These are phyloP conservation scores for Aspergillus homomorphus DNA, from an alignment of 495 filamentous ascomycete species.

Conservation along the genomic window DNA sequence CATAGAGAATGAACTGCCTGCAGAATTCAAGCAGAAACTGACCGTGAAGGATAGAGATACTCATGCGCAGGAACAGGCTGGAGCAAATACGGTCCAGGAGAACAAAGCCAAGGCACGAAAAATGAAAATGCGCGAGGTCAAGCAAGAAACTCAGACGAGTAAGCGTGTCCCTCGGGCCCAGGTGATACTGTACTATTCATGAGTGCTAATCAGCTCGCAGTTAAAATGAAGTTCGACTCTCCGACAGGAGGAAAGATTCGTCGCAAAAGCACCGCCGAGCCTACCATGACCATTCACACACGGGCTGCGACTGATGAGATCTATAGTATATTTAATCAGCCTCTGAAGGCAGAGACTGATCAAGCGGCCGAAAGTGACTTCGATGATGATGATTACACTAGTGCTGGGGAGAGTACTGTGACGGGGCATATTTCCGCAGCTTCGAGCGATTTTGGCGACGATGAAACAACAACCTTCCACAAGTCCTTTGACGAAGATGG, in stretches of 20 bases:
- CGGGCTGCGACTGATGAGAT: conserved; percentile 95
- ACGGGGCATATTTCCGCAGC: conserved; percentile 63
- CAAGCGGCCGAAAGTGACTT: conserved; percentile 51
- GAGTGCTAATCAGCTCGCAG: conserved; percentile 42
- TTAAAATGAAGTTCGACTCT: conserved; percentile 89
- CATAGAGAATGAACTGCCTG: conserved; percentile 23
- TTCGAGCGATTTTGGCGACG: conserved; percentile 63
- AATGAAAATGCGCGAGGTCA: conserved; percentile 74
- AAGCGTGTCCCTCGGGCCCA: conserved; percentile 27
- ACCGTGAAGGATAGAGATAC: conserved; percentile 22
- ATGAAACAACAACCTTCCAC: conserved; percentile 48
- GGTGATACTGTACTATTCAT: not conserved
- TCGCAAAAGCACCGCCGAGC: conserved; percentile 71
- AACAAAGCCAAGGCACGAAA: conserved; percentile 50
- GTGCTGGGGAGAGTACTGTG: conserved; percentile 75
- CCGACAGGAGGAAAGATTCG: conserved; percentile 74
- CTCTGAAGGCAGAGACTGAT: conserved; percentile 58
- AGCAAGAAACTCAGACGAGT: conserved; percentile 80
- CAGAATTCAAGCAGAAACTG: conserved; percentile 30
- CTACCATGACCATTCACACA: conserved; percentile 96
- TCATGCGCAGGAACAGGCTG: conserved; percentile 11
- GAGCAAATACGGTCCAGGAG: conserved; percentile 38
- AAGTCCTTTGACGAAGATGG: conserved; percentile 48
- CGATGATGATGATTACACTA: conserved; percentile 75
- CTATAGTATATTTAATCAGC: conserved; percentile 93